These are phyloP conservation scores for Elsinoe perseae DNA, from an alignment of 2,329 filamentous ascomycete genomes.

Conservation along the genomic window DNA sequence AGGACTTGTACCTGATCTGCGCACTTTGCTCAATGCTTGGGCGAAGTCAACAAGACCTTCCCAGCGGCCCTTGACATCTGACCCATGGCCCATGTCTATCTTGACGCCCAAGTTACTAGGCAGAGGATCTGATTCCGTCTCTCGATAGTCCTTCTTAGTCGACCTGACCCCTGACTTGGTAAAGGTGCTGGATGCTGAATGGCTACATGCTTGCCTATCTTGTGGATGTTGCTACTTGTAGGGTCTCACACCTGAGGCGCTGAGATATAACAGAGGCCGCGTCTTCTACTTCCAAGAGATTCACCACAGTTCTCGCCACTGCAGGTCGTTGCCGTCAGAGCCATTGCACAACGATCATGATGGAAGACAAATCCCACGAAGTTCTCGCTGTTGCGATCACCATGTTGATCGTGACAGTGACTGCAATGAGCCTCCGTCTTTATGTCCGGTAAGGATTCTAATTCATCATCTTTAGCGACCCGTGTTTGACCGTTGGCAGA, in stretches of 20 bases:
- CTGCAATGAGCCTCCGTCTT: constrained; percentile 32
- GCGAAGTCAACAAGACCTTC: background rate
- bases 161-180: background rate
- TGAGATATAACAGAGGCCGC: background rate
- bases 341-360: background rate
- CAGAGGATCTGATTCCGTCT: background rate
- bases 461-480: background rate
- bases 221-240: background rate
- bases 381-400: constrained; percentile 26
- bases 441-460: constrained; percentile 24
- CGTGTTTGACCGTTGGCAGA: background rate
- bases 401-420: constrained; percentile 35
- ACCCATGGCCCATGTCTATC: background rate
- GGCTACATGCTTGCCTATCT: background rate
- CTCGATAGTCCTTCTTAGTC: constrained; percentile 9
- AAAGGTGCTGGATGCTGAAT: background rate
- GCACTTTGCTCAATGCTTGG: background rate
- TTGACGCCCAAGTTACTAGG: constrained; percentile 9
- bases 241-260: background rate
- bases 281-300: background rate
- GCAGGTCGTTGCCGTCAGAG: background rate
- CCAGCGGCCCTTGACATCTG: background rate
- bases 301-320: background rate
- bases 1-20: constrained; percentile 1
- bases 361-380: background rate